Conservation (phyloP, 208 protist genomes). For the Acanthamoeba castellanii region DNA sequence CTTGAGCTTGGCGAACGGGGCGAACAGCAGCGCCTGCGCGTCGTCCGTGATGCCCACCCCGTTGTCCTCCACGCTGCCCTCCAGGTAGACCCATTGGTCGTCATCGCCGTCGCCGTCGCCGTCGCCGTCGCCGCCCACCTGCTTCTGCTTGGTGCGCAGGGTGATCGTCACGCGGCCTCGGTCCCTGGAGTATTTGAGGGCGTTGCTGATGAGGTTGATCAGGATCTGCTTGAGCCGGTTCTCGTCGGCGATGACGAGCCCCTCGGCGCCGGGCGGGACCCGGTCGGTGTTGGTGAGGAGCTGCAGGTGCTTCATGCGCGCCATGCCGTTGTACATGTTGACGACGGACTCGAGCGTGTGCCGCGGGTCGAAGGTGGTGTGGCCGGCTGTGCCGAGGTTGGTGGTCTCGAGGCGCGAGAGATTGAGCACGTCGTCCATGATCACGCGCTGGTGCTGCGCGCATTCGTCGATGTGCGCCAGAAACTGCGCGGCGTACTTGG, state of each 20-base stretch:
- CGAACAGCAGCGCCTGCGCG: conserved; percentile 77
- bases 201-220: conserved; percentile 13
- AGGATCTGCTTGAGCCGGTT: conserved; percentile 44
- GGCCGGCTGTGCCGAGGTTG: not conserved
- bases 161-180: not conserved
- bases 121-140: not conserved
- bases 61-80: conserved; percentile 66
- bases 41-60: conserved; percentile 43
- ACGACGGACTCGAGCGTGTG: conserved; percentile 1
- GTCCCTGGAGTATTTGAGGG: not conserved
- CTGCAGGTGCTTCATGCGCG: not conserved
- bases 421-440: conserved; percentile 49
- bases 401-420: conserved; percentile 8
- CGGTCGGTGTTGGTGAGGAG: not conserved
- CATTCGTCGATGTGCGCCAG: conserved; percentile 21
- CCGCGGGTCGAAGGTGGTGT: not conserved
- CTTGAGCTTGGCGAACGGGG: not conserved
- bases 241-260: not conserved
- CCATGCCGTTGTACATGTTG: conserved; percentile 1
- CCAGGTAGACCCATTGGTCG: not conserved
- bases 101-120: not conserved
- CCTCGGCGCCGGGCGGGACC: not conserved
- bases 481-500: not conserved
- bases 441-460: conserved; percentile 31
- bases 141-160: not conserved